These are phyloP conservation scores for Sclerospora graminicola DNA, from an alignment of 352 stramenopile species.

Conservation along the genomic window DNA sequence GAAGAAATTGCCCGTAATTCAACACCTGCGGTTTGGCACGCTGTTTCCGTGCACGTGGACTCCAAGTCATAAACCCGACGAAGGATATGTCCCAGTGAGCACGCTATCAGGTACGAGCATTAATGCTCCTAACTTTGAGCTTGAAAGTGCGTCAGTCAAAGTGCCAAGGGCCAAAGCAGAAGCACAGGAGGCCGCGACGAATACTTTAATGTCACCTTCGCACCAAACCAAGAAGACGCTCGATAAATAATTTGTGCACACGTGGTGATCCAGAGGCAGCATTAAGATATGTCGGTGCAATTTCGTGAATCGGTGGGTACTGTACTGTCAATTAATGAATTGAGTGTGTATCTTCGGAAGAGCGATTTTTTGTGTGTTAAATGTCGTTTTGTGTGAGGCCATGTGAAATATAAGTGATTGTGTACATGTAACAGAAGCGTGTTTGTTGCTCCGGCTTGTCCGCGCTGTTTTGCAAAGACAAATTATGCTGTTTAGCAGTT, in stretches of 20 bases:
- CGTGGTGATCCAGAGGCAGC: not conserved
- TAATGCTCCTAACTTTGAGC: slow-evolving; percentile 57
- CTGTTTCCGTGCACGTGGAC: slow-evolving; percentile 84
- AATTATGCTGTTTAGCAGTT: no score
- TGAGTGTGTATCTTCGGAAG: no score
- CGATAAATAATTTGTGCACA: slow-evolving; percentile 21
- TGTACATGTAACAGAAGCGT: no score
- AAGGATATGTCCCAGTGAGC: slow-evolving; percentile 46
- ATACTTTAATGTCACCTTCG: slow-evolving; percentile 44
- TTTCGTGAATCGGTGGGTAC: slow-evolving; percentile 17
- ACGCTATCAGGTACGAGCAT: slow-evolving; percentile 48
- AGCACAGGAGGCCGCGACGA: slow-evolving; percentile 26
- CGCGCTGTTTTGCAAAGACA: no score
- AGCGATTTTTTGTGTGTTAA: no score
- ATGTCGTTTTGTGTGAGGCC: no score
- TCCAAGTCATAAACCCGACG: slow-evolving; percentile 37
- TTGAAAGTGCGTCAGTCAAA: slow-evolving; percentile 45
- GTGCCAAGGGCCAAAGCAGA: slow-evolving; percentile 61
- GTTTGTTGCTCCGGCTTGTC: no score
- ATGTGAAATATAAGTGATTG: no score
- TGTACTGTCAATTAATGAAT: slow-evolving; percentile 23
- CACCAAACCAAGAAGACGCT: slow-evolving; percentile 19
- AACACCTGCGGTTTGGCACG: slow-evolving; percentile 96
- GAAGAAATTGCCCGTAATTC: slow-evolving; percentile 96
- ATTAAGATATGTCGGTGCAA: slow-evolving; percentile 4